Conservation (phyloP, 495 filamentous ascomycete genomes). For the Ramalina peruviana region DNA sequence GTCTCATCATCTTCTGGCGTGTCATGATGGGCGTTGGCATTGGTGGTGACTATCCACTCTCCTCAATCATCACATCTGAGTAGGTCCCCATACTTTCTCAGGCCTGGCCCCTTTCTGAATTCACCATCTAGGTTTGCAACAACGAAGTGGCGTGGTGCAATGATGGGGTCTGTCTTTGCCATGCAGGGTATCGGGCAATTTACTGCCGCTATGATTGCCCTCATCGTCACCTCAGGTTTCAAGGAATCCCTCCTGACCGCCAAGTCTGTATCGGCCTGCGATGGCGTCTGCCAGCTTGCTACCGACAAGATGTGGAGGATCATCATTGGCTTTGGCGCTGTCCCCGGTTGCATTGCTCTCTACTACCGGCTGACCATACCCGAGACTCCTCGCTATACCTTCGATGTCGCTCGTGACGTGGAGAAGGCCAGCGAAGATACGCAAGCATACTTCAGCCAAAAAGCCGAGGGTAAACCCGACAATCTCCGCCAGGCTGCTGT, state of each 20-base stretch:
- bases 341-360: conserved; percentile 61
- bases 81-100: neutral
- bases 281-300: conserved; percentile 49
- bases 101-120: neutral
- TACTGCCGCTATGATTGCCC: conserved; percentile 51
- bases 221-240: conserved; percentile 62
- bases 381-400: conserved; percentile 70
- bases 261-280: conserved; percentile 34
- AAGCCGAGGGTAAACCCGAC: conserved; percentile 45
- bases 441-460: conserved; percentile 45
- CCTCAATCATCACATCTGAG: conserved; percentile 72
- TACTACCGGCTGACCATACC: conserved; percentile 86
- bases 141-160: conserved; percentile 71
- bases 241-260: conserved; percentile 47
- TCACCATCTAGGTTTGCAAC: conserved; percentile 51
- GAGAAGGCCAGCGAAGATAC: conserved; percentile 54
- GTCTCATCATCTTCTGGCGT: conserved; percentile 80
- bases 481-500: conserved; percentile 40
- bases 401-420: conserved; percentile 62
- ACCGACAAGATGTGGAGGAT: conserved; percentile 82
- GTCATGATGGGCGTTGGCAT: conserved; percentile 75
- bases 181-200: conserved; percentile 77
- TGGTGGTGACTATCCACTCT: conserved; percentile 77
- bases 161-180: conserved; percentile 80
- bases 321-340: conserved; percentile 65